phyloP scores from a whole-genome alignment of 208 protist species.

The Leishmania guyanensis region DNA sequence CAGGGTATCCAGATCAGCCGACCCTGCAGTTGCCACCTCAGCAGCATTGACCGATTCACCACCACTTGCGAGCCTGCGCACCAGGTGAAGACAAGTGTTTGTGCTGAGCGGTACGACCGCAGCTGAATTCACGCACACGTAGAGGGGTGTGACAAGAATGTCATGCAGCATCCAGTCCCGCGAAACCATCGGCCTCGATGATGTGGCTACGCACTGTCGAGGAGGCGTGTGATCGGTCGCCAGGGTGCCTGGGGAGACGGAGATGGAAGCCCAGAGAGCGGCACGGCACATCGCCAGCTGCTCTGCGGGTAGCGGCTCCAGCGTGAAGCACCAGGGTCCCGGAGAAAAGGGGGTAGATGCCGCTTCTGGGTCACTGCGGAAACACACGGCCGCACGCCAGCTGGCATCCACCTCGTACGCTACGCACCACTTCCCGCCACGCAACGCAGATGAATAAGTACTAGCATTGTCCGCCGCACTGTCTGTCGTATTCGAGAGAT shows the following conservation, averaged over 20 bases:
- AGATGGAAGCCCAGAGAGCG: neutral
- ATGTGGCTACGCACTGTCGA: neutral
- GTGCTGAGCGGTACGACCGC: constrained; percentile 10
- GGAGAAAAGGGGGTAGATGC: neutral
- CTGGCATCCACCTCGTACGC: constrained; percentile 14
- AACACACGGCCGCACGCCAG: neutral
- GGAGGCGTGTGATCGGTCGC: neutral
- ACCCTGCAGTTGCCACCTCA: neutral
- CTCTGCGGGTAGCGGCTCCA: constrained; percentile 26
- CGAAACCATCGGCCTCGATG: neutral
- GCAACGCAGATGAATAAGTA: neutral
- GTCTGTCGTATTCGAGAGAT: neutral
- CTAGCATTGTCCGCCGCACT: neutral
- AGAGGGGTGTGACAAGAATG: constrained; percentile 28
- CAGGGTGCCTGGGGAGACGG: neutral
- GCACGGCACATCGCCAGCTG: constrained; percentile 13
- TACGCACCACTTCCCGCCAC: constrained; percentile 22
- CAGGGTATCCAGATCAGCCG: neutral
- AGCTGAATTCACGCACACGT: constrained; percentile 5
- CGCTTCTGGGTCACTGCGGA: neutral
- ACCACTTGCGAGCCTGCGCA: neutral
- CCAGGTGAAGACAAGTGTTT: neutral
- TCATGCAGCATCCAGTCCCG: neutral
- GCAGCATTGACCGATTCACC: neutral
- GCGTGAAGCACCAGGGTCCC: constrained; percentile 22